Evolutionary conservation across 208 protist genomes (phyloP).

Genomic region (Crithidia bombi): DNA sequence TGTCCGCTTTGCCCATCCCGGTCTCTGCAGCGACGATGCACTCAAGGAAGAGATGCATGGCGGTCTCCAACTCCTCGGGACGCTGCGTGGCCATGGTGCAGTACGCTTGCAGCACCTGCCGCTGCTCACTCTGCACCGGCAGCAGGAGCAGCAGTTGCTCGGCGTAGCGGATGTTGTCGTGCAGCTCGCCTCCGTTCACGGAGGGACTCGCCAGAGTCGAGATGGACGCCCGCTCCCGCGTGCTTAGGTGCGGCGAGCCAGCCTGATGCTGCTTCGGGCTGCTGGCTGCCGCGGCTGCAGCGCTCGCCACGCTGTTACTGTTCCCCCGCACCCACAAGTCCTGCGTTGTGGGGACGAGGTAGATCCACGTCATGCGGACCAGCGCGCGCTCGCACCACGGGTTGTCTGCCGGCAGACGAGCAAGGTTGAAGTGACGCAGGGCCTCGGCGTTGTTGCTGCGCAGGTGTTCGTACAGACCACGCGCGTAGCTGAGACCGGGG

Average conservation of each 20-base stretch:
- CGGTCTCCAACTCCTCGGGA: conserved; percentile 65
- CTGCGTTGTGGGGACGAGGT: conserved; percentile 86
- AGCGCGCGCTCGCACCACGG: conserved; percentile 85
- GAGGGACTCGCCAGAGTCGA: conserved; percentile 6
- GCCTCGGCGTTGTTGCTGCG: conserved; percentile 85
- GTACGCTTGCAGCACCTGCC: conserved; percentile 82
- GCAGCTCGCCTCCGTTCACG: conserved; percentile 44
- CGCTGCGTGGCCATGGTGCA: conserved; percentile 71
- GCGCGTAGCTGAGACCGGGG: conserved; percentile 85
- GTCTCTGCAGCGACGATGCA: conserved; percentile 42
- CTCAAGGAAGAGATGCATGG: conserved; percentile 68
- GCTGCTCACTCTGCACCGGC: conserved; percentile 48
- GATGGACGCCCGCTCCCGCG: not conserved
- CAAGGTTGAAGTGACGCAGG: conserved; percentile 89
- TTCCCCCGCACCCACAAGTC: conserved; percentile 68
- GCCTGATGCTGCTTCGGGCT: not conserved
- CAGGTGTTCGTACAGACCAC: conserved; percentile 83
- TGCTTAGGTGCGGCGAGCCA: not conserved
- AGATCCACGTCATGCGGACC: conserved; percentile 95
- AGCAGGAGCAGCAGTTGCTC: conserved; percentile 87
- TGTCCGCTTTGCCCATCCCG: conserved; percentile 1
- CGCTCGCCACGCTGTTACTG: conserved; percentile 66
- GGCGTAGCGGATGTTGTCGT: conserved; percentile 81
- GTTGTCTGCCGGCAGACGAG: conserved; percentile 74
- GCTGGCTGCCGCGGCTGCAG: not conserved